Base-by-base conservation (phyloP, 805 yeast genomes). In the Cyberlindnera bimundalis region DNA sequence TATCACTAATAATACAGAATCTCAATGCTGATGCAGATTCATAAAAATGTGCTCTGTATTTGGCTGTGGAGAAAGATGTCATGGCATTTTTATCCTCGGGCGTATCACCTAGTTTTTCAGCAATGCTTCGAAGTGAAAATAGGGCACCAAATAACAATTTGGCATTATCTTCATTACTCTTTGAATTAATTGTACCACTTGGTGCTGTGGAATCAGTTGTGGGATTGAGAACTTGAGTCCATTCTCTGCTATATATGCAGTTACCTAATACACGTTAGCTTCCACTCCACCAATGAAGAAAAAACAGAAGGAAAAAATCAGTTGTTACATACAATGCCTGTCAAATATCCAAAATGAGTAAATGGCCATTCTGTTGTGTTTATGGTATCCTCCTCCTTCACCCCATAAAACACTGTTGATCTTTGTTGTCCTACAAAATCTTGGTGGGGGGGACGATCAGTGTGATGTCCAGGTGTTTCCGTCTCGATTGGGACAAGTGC, bases 301-400 rank as follows among this genome's bases (percentile, higher is more conserved):
- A 19, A 6, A 12, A 12, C 5, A 19, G 11, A 13, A 17, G 16
- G n/a, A n/a, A n/a, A n/a, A n/a, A n/a, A n/a, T n/a, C n/a, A 10
- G n/a, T 6, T 11, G 5, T 14, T 30, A 30, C 27, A n/a, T 32
- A 32, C 97, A 86, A 64, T 91, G 97, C 59, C 93, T 75, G 60
- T 91, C 97, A 59, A 84, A 91, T 40, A 91, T 77, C 85, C 89
- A 86, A 58, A 90, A 84, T 10, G 96, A 85, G 65, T 82, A 81
- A 33, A 89, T 79, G 29, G 84, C 76, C 85, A 79, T 78, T 41
- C n/a, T 10, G 8, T 14, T 14, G 15, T 4, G 10, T 19, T n/a
- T 29, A 8, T 16, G 19, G 6, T 32, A 14, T 25, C 14, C 12
- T 16, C 23, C n/a, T 17, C 19, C 17, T 31, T 19, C 17, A 18